Base-by-base conservation (phyloP, 208 protist genomes). In the Porcisia deanei region DNA sequence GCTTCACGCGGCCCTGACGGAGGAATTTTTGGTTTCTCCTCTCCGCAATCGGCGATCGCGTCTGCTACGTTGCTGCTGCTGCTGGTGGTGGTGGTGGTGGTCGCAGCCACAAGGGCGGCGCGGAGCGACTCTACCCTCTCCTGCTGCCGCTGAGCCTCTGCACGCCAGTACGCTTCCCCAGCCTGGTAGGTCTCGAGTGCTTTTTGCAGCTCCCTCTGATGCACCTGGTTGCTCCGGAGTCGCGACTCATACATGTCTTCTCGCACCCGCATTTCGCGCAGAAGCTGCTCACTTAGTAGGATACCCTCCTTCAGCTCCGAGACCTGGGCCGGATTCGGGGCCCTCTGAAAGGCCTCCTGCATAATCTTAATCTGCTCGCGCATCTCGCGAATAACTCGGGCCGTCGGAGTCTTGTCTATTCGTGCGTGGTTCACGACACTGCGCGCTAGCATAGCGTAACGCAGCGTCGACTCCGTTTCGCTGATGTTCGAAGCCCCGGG, bases 361-460 rank as follows among this genome's bases (percentile, higher is more conserved):
- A 94, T 79, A 1, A 25, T 47, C 14, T 85, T 59, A 49, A 92
- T 77, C 52, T 83, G 88, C 12, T 92, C 81, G 59, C 87, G 82
- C 53, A 98, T 83, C 66, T 98, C 95, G 37, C 91, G 88, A 67
- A 98, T 92, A 0, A 98, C 65, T 47, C 88, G 86, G 1, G 86
- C 90, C 45, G 85, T 81, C 7, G 96, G 87, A 55, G 96, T 86
- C 71, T 98, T 95, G 81, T 98, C 98, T 5, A 98, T 80, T 45
- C 86, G 86, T 41, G 94, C 93, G 20, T 88, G 79, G 74, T 98
- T 98, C 18, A 94, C 81, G 20, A 98, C 90, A 41, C 85, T 79
- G 22, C 93, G 88, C 0, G 95, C 93, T 0, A 92, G 81, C 16
- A 87, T 86, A 45, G 91, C 93, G 77, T 96, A 97, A 20, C 91